A percentile compares a stretch with the other conserved stretches of the same genome.
Conservation (phyloP, 2,329 filamentous ascomycete species). For the Epichloe sylvatica region DNA sequence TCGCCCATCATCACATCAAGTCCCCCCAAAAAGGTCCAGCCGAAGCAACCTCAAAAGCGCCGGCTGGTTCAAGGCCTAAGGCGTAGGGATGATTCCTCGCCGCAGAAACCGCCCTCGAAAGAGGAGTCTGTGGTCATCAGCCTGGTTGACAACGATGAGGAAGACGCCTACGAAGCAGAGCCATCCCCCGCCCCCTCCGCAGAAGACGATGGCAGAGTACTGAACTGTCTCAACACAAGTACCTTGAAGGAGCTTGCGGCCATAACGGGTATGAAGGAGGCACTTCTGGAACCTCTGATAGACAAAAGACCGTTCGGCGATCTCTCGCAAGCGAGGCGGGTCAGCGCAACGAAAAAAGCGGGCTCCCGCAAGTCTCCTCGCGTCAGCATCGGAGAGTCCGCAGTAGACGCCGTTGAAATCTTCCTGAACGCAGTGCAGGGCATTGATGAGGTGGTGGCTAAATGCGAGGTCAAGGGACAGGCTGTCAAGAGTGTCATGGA, state of each 20-base stretch:
- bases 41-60: conserved; percentile 11
- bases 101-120: conserved; percentile 12
- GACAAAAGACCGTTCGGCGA: conserved; percentile 59
- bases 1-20: conserved; percentile 14
- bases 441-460: conserved; percentile 66
- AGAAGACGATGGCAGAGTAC: conserved; percentile 34
- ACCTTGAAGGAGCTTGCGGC: conserved; percentile 64
- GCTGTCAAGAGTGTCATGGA: conserved; percentile 32
- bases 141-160: conserved; percentile 26
- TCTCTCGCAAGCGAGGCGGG: conserved; percentile 50
- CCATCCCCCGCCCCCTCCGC: conserved; percentile 16
- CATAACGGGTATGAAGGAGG: conserved; percentile 60
- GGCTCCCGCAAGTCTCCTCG: conserved; percentile 32
- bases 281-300: conserved; percentile 55
- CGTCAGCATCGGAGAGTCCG: conserved; percentile 36
- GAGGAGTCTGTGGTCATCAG: conserved; percentile 22
- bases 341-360: conserved; percentile 40
- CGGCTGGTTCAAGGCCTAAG: conserved; percentile 25
- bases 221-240: conserved; percentile 75
- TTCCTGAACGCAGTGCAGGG: conserved; percentile 72
- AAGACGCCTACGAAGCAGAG: conserved; percentile 27
- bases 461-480: conserved; percentile 60
- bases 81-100: conserved; percentile 12
- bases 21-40: conserved; percentile 15
- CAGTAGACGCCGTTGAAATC: conserved; percentile 42